phyloP scores from a whole-genome alignment of 148 eudicot genomes.

The Salicornia ramosissima region DNA sequence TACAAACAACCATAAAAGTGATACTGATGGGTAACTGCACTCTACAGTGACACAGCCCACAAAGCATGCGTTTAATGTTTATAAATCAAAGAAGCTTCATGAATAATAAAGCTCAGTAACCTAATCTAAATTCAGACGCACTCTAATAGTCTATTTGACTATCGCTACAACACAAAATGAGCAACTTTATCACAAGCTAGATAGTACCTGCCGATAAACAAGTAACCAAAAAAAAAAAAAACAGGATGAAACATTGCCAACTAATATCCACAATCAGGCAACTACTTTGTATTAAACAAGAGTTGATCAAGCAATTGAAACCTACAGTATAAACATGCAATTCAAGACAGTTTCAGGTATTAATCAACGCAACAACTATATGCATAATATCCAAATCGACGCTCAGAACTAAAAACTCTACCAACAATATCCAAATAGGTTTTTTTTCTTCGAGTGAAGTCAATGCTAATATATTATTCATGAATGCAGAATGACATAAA shows the following conservation, averaged over 20 bases:
- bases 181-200: slow-evolving; percentile 1
- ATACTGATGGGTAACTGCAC: background rate
- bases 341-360: background rate
- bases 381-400: background rate
- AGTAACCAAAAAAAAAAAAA: background rate
- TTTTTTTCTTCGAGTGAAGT: background rate
- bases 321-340: background rate
- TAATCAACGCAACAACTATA: background rate
- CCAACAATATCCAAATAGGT: background rate
- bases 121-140: background rate
- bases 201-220: background rate
- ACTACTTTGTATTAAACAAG: background rate
- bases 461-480: background rate
- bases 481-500: background rate
- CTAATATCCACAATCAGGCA: too few species aligned
- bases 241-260: too few species aligned
- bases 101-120: background rate
- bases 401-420: background rate
- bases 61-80: background rate
- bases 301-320: slow-evolving; percentile 1
- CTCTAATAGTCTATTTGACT: too few species aligned
- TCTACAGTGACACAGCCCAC: background rate
- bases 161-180: background rate
- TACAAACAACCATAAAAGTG: background rate
- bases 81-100: background rate